Percentiles rank a stretch among this genome's conserved stretches.
These are phyloP conservation scores for Wickerhamomyces queroliae DNA, from an alignment of 805 yeast species.

Conservation along the genomic window DNA sequence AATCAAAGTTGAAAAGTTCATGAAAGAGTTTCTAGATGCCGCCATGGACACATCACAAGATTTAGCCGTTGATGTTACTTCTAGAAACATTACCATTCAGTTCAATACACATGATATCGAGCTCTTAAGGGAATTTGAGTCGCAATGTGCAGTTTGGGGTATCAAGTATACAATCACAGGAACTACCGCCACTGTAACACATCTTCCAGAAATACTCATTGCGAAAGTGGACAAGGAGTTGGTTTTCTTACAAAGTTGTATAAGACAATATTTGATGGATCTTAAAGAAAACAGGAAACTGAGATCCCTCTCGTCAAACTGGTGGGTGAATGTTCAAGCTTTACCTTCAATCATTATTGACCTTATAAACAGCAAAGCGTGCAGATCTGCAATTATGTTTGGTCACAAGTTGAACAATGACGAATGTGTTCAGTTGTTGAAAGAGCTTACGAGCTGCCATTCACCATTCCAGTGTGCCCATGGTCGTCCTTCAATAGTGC, in stretches of 20 bases:
- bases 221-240: constrained; percentile 25
- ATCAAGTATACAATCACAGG: constrained; percentile 20
- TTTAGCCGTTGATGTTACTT: constrained; percentile 8
- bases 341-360: constrained; percentile 50
- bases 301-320: constrained; percentile 13
- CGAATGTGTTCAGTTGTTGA: constrained; percentile 42
- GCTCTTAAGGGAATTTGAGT: constrained; percentile 23
- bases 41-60: constrained; percentile 20
- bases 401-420: constrained; percentile 43
- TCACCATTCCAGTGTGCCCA: constrained; percentile 82
- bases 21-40: constrained; percentile 30
- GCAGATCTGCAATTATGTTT: constrained; percentile 66
- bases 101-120: constrained; percentile 27
- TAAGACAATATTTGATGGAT: constrained; percentile 41
- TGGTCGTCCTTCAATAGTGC: constrained; percentile 72
- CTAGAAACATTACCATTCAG: constrained; percentile 5
- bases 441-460: constrained; percentile 38
- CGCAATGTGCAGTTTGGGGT: constrained; percentile 39
- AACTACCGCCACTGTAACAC: constrained; percentile 25
- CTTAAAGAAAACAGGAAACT: constrained; percentile 28
- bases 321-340: constrained; percentile 34
- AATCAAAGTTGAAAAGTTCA: constrained; percentile 47
- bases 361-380: constrained; percentile 53
- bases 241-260: constrained; percentile 27
- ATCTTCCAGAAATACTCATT: constrained; percentile 38